Evolutionary conservation across 164 flowering plant species (phyloP).

Genomic region (Chimonanthus salicifolius): DNA sequence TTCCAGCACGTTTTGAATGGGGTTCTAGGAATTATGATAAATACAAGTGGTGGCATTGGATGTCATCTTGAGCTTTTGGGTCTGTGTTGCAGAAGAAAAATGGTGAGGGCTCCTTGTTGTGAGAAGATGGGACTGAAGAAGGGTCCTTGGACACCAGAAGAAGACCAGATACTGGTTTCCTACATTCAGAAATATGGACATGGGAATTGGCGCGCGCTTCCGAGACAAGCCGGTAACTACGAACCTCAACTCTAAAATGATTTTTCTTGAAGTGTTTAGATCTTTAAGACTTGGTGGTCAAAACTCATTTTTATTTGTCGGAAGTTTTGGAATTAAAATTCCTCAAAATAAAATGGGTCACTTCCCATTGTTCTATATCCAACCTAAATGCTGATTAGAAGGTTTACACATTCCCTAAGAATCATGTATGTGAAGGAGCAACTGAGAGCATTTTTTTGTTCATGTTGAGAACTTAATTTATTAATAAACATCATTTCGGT

Average conservation of each 20-base stretch:
- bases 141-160: conserved; percentile 11
- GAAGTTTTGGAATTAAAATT: background rate
- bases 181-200: conserved; percentile 7
- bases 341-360: too few species aligned
- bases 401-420: too few species aligned
- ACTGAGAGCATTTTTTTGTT: too few species aligned
- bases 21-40: background rate
- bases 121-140: conserved; percentile 13
- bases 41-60: conserved; percentile 4
- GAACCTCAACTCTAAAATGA: background rate
- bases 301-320: too few species aligned
- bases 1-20: background rate
- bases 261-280: background rate
- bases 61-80: background rate
- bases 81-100: background rate
- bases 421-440: too few species aligned
- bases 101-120: conserved; percentile 20
- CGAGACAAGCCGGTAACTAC: conserved; percentile 17
- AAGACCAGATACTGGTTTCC: conserved; percentile 10
- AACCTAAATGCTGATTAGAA: too few species aligned
- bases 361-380: too few species aligned
- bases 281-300: background rate
- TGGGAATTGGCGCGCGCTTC: conserved; percentile 7
- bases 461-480: too few species aligned
- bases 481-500: too few species aligned